A percentile compares a stretch with the other conserved stretches of the same genome.
These are phyloP conservation scores for Serpula lacrymans DNA, from an alignment of 768 basidiomycete species.

Conservation along the genomic window DNA sequence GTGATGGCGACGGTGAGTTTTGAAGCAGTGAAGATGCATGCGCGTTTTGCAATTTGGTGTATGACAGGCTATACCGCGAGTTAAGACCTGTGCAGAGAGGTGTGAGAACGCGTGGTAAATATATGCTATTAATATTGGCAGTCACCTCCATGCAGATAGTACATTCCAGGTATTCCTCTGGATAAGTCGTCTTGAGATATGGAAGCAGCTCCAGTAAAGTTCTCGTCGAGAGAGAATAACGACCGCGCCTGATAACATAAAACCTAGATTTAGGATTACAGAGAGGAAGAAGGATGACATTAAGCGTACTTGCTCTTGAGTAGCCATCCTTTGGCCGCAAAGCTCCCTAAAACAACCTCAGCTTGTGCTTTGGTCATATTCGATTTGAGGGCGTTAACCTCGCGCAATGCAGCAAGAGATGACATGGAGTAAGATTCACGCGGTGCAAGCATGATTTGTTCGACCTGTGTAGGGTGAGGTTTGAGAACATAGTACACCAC, in stretches of 20 bases:
- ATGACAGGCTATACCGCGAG: conserved; percentile 62
- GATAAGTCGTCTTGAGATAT: conserved; percentile 72
- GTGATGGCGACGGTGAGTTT: conserved; percentile 41
- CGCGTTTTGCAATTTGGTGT: conserved; percentile 59
- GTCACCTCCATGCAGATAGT: conserved; percentile 68
- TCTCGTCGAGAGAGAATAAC: conserved; percentile 75
- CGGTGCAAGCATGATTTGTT: conserved; percentile 83
- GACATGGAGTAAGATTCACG: conserved; percentile 72
- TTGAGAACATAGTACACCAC: background rate
- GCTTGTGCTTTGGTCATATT: conserved; percentile 76
- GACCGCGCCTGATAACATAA: conserved; percentile 44
- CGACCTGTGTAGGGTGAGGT: conserved; percentile 51
- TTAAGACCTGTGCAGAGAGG: conserved; percentile 48
- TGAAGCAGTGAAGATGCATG: conserved; percentile 66
- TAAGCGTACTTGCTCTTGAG: conserved; percentile 67
- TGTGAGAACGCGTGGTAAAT: no score
- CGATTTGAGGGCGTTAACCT: conserved; percentile 54
- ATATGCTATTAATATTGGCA: no score
- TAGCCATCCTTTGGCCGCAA: conserved; percentile 82
- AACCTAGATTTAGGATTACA: background rate
- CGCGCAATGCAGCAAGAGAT: conserved; percentile 72
- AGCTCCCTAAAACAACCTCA: conserved; percentile 68
- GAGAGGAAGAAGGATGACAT: background rate
- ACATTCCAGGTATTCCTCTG: conserved; percentile 70
- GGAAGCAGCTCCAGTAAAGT: conserved; percentile 68